Conservation (phyloP, 1,284 basidiomycete species). For the Trichosporon faecale region DNA sequence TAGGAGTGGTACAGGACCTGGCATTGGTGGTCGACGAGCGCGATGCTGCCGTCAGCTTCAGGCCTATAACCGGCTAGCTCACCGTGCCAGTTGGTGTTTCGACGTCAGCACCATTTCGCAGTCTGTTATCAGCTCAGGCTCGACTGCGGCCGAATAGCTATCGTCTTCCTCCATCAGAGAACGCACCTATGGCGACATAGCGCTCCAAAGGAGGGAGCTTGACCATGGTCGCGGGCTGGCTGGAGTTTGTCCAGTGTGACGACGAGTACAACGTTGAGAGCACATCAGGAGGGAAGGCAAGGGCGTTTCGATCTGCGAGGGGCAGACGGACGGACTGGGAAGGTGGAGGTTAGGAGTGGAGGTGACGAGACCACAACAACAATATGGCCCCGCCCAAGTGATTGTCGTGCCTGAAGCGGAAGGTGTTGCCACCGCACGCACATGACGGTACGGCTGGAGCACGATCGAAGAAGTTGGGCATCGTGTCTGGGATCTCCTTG, state of each 20-base stretch:
- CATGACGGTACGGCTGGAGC: neutral
- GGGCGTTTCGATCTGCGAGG: neutral
- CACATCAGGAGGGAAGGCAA: neutral
- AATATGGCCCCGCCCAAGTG: conserved; percentile 29
- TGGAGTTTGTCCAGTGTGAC: neutral
- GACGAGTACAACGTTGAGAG: neutral
- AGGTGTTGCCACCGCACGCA: neutral
- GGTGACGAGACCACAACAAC: neutral
- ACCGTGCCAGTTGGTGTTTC: neutral
- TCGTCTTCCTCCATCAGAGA: neutral
- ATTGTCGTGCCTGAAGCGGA: conserved; percentile 12
- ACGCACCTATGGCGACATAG: neutral
- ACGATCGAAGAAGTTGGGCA: neutral
- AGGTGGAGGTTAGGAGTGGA: neutral
- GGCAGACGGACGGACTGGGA: neutral
- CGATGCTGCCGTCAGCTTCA: conserved; percentile 33
- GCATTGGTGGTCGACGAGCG: conserved; percentile 56
- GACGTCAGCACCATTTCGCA: neutral
- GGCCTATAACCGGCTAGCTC: neutral
- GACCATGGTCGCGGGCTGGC: neutral
- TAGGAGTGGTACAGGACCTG: conserved; percentile 53
- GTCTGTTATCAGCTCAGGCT: neutral
- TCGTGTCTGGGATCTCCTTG: neutral
- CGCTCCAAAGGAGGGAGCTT: neutral
- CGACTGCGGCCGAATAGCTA: neutral